Percentiles rank a stretch among this genome's conserved stretches.
Evolutionary conservation across 176 grass and related monocot genomes (phyloP).

Genomic region (Zea mays): DNA sequence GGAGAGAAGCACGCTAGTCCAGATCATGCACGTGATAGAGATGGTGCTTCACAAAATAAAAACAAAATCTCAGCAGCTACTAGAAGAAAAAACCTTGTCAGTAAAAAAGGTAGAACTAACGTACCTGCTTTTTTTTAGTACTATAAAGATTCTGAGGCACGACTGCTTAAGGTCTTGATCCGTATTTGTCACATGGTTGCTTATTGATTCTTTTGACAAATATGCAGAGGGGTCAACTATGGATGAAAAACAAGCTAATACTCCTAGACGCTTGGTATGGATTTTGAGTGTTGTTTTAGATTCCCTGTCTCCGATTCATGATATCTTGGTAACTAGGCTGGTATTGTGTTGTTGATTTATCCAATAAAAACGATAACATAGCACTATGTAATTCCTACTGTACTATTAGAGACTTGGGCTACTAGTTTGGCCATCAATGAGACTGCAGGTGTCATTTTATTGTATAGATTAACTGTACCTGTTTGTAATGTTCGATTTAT

Average conservation of each 20-base stretch:
- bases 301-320: not conserved
- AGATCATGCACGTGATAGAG: conserved; percentile 39
- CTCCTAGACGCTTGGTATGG: conserved; percentile 46
- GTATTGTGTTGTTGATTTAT: not conserved
- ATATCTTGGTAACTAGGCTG: not conserved
- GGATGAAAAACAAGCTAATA: conserved; percentile 37
- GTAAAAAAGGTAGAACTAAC: conserved; percentile 45
- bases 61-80: conserved; percentile 26
- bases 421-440: not conserved
- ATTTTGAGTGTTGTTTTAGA: conserved; percentile 20
- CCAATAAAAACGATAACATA: not conserved
- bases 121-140: conserved; percentile 6
- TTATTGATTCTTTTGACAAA: conserved; percentile 45
- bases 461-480: not conserved
- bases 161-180: not conserved
- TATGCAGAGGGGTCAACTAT: conserved; percentile 44
- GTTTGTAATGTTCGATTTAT: conserved; percentile 1
- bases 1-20: conserved; percentile 24
- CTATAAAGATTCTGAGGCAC: conserved; percentile 16
- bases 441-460: not conserved
- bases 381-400: not conserved
- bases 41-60: conserved; percentile 35
- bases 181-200: conserved; percentile 20
- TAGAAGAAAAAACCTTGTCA: conserved; percentile 32
- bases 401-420: not conserved